Evolutionary conservation across 2,329 filamentous ascomycete genomes (phyloP), one percentile per base, ranked within the genome.

Genomic region (Cytospora mali): DNA sequence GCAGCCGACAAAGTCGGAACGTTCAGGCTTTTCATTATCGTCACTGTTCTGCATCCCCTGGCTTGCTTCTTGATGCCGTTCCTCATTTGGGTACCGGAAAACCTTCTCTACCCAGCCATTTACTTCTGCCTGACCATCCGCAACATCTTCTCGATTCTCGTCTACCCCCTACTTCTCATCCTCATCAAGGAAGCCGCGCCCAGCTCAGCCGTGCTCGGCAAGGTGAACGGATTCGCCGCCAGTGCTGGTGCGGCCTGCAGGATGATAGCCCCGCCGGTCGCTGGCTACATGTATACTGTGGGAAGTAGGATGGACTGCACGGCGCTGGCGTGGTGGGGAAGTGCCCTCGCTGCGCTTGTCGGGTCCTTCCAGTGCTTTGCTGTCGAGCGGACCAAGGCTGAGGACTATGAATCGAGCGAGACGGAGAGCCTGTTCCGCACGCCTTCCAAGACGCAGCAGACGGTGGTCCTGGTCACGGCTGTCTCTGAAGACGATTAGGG

Each of bases 101-200:
- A 72, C 25, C 66, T 81, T 51, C 71, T 88, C 18, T 84, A 81
- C 67, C 75, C 82, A 0, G 84, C 81, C 57, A 86, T 90, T 64
- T 89, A 89, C 71, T 63, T 75, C 56, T 84, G 81, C 68, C 75
- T 88, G 61, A 74, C 81, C 0, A 71, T 89, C 46, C 82, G 86
- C 58, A 88, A 88, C 68, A 69, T 88, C 16, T 77, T 88, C 42
- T 83, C 82, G 52, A 88, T 89, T 69, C 79, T 87, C 59, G 77
- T 88, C n/a, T 89, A 88, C 69, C 87, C 87, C 2, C 78, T 88
- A 6, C 79, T 89, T 42, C 77, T 90, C 51, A 89, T 90, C 68
- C 77, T 89, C 33, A 83, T 90, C 78, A 89, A 89, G 74, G 84
- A 89, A 69, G 84, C 85, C 1, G 87, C 85, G 0, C 85, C 86